phyloP scores from a whole-genome alignment of 108 stramenopile species.

The Cyclostephanos tholiformis region DNA sequence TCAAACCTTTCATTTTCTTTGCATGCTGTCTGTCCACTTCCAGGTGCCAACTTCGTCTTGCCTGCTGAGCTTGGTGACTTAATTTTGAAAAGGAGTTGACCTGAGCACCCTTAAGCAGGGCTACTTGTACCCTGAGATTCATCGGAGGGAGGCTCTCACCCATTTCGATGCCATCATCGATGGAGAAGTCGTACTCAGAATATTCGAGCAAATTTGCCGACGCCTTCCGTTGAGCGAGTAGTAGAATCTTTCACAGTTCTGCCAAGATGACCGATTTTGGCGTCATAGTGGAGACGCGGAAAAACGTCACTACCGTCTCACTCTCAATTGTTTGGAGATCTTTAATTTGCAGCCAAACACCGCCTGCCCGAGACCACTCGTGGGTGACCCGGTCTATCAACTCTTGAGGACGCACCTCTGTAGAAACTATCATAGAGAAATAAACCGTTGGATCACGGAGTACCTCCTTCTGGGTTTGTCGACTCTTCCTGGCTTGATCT shows the following conservation, averaged over 20 bases:
- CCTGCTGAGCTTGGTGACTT: neutral
- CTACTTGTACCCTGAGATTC: neutral
- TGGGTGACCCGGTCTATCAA: neutral
- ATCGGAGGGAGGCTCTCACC: neutral
- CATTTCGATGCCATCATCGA: neutral
- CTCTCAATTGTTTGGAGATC: neutral
- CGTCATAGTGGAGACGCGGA: neutral
- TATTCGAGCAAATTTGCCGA: neutral
- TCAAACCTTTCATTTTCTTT: neutral
- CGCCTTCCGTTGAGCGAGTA: neutral
- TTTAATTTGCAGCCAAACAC: neutral
- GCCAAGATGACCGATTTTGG: neutral
- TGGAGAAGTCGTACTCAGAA: neutral
- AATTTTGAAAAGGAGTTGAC: neutral
- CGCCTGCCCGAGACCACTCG: neutral
- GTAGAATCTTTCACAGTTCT: neutral
- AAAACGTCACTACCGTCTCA: neutral
- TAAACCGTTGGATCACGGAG: neutral
- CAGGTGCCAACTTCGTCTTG: neutral
- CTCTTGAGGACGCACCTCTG: neutral
- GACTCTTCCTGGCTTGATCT: neutral
- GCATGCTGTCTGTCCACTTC: neutral
- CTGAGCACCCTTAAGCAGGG: neutral
- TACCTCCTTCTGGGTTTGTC: neutral
- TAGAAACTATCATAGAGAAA: neutral